A percentile compares a stretch with the other conserved stretches of the same genome.
These are phyloP conservation scores for Flaveria sonorensis DNA, from an alignment of 129 eudicot species.

Conservation along the genomic window DNA sequence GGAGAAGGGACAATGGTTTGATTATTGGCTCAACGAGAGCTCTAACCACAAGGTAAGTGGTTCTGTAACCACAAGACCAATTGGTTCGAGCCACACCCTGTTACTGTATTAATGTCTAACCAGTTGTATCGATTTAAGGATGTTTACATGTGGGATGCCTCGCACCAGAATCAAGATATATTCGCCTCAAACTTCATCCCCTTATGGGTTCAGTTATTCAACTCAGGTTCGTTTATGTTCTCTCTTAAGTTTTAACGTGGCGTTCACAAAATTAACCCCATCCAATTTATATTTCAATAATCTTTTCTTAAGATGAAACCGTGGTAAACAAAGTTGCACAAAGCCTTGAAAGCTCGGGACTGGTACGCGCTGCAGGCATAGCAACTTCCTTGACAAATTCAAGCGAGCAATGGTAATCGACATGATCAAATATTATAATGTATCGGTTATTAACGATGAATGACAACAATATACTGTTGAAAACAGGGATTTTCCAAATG, in stretches of 20 bases:
- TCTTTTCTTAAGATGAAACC: conserved; percentile 40
- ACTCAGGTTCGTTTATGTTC: conserved; percentile 55
- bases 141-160: conserved; percentile 48
- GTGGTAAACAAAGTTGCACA: conserved; percentile 58
- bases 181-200: conserved; percentile 88
- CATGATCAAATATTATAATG: background rate
- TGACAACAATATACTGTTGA: background rate
- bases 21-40: conserved; percentile 67
- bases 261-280: background rate
- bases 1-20: conserved; percentile 88
- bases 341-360: conserved; percentile 70
- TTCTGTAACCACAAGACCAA: background rate
- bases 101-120: conserved; percentile 5
- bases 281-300: background rate
- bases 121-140: conserved; percentile 42
- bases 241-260: too few relatives aligned
- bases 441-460: background rate
- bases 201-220: conserved; percentile 61
- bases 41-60: conserved; percentile 55
- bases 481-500: conserved; percentile 95
- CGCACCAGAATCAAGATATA: conserved; percentile 54
- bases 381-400: conserved; percentile 82
- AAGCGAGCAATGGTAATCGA: conserved; percentile 77
- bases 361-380: conserved; percentile 66
- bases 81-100: background rate